Conservation (phyloP, 2,329 filamentous ascomycete genomes). For the Geosmithia putterillii region DNA sequence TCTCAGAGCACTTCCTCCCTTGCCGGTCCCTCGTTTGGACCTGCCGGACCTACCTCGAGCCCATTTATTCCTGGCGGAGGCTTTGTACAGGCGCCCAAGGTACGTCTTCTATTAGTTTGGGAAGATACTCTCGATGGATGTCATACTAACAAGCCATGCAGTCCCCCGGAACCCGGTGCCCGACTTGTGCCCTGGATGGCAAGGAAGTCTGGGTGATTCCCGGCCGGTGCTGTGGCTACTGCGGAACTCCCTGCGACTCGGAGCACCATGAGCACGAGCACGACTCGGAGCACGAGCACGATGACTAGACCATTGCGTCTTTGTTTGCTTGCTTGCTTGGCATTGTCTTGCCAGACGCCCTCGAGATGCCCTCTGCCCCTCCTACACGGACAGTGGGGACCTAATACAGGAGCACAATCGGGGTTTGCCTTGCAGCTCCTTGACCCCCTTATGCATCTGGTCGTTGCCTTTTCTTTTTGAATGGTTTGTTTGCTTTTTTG, state of each 20-base stretch:
- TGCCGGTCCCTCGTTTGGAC: background rate
- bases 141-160: too few species aligned
- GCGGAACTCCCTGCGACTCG: constrained; percentile 29
- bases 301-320: background rate
- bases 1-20: background rate
- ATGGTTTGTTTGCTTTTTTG: too few species aligned
- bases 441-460: too few species aligned
- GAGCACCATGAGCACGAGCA: background rate
- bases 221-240: constrained; percentile 36
- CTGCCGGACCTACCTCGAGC: too few species aligned
- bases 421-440: too few species aligned
- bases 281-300: background rate
- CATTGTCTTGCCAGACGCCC: too few species aligned
- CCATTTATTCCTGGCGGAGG: background rate
- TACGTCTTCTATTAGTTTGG: background rate
- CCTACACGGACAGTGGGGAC: too few species aligned
- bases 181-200: constrained; percentile 34
- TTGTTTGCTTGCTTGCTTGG: background rate
- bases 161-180: constrained; percentile 39
- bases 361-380: too few species aligned
- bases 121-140: background rate
- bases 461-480: too few species aligned
- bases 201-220: constrained; percentile 44
- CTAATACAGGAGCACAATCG: too few species aligned
- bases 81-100: background rate